Base-by-base conservation (phyloP, 2,329 filamentous ascomycete genomes). In the Scedosporium dehoogii region DNA sequence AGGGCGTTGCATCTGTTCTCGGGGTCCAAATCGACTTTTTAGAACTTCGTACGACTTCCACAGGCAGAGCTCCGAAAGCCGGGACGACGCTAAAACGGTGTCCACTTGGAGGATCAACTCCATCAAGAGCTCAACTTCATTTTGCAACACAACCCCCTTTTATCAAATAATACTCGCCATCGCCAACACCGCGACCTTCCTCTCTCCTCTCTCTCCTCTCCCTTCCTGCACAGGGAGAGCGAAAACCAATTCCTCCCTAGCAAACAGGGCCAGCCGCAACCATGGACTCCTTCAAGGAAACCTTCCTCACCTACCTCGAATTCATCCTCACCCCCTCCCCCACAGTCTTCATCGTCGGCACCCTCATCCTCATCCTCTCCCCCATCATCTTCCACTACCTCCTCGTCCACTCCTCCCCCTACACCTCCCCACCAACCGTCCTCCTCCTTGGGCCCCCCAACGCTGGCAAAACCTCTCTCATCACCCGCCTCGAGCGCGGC, bases 401-500 rank as follows among this genome's bases (percentile, higher is more conserved):
- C 71, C 82, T 96, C 71, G 86, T 91, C 73, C 83, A 83, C 62
- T 81, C 84, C 59, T 82, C 83, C 46, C 82, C 86, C 14, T 87
- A 89, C 69, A 84, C 84, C 44, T 81, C 80, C 14, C 82, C 89
- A 27, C 91, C 93, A 59, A 88, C 88, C 6, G 85, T 97, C 64
- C 79, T 97, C 9, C 83, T 96, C 53, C 73, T 92, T 58, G 94
- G 94, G 1, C 91, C 93, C 16, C 87, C 87, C 62, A 89, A 87
- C 66, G 83, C 85, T 59, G 94, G 94, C 70, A 99, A 97, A 79
- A 97, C 94, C 0, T 84, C 90, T 7, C 85, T 97, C 41, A 77
- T 92, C n/a, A 92, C 91, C 23, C 81, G 94, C 68, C 79, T 85
- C 68, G 83, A 87, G 75, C 57, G 58, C 58, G 58, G n/a, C 12